Conservation (phyloP, 345 rosid genomes). For the Acer saccharum region DNA sequence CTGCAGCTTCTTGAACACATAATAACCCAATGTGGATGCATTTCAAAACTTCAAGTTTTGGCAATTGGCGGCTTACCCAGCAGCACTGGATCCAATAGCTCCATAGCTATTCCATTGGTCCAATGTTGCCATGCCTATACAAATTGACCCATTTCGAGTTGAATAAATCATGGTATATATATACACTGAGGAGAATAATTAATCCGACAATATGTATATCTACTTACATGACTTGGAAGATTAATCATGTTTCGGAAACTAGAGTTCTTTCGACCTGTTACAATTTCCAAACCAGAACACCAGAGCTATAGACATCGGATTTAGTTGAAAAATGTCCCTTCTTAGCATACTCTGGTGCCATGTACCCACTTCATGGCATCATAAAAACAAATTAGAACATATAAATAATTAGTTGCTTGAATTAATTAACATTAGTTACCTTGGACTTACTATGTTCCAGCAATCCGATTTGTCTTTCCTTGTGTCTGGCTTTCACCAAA, state of each 20-base stretch:
- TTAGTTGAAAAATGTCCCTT: constrained; percentile 43
- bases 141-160: constrained; percentile 3
- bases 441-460: constrained; percentile 39
- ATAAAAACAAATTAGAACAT: not conserved
- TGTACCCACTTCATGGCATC: constrained; percentile 43
- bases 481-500: constrained; percentile 31
- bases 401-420: too few relatives aligned
- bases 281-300: constrained; percentile 48
- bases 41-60: constrained; percentile 37
- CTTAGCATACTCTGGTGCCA: constrained; percentile 53
- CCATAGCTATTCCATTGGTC: constrained; percentile 39
- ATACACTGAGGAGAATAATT: not conserved
- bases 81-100: constrained; percentile 39
- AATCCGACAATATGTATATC: not conserved
- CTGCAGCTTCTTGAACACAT: constrained; percentile 51
- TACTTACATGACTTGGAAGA: constrained; percentile 37
- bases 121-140: constrained; percentile 59
- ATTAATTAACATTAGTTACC: not conserved
- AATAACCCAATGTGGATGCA: constrained; percentile 53
- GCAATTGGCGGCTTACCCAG: constrained; percentile 27
- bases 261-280: constrained; percentile 44
- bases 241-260: constrained; percentile 11
- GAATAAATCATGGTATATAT: not conserved
- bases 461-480: constrained; percentile 28
- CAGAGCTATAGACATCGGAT: constrained; percentile 50